Evolutionary conservation across 192 early-diverging fungal genomes (phyloP), one percentile per base, ranked within the genome.

Genomic region (Umbelopsis isabellina): DNA sequence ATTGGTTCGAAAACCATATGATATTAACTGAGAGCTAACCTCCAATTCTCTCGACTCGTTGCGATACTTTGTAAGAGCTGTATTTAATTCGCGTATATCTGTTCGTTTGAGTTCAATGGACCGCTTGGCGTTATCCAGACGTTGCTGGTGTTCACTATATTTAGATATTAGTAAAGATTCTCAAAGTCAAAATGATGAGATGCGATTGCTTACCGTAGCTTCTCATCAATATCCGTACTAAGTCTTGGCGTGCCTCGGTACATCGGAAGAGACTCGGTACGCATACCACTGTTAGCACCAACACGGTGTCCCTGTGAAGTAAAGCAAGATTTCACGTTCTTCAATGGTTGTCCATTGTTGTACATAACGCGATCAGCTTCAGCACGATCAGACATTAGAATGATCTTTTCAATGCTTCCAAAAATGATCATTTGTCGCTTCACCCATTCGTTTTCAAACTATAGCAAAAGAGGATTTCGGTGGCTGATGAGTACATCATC

Each of bases 351-450:
- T 15, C 86, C 85, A 30, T 78, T 70, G 73, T 85, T 88, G 12
- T 71, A 51, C 84, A 85, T 85, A 11, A 85, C 27, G 9, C 55
- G 49, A 65, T 89, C 88, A 15, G 86, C 89, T 20, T 85, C 79
- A 3, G 51, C 61, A 72, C 87, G 82, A 22, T 83, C 75, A 49
- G 89, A 84, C 21, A 91, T 81, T 35, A 94, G 72, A 41, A 91
- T 82, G n/a, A 84, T 87, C 21, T 88, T 84, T 71, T 94, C 91
- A 49, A 93, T 92, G 30, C 73, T 72, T 58, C 82, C 83, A 27
- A 84, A 75, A 25, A 88, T 89, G 71, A 94, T 91, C 44, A 94
- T 77, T 67, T 90, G 83, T 10, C 91, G 88, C 58, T 91, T 91
- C 9, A 93, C 93, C 61, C 87, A 80, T 65, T 94, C 90, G 49